phyloP scores from a whole-genome alignment of 768 basidiomycete genomes.

The Pleurotus cornucopiae region DNA sequence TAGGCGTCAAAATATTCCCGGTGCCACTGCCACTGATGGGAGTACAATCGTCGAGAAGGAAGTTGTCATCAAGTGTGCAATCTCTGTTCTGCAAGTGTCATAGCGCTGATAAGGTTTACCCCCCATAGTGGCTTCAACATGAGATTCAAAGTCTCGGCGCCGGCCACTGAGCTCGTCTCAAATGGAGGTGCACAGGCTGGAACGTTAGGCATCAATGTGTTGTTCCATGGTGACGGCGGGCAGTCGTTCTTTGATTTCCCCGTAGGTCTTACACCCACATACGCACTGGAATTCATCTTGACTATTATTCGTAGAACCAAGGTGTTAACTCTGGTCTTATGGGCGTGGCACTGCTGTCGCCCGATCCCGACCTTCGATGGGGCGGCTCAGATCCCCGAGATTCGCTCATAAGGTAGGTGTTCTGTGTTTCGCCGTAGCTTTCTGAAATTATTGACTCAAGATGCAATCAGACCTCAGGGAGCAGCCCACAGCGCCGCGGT shows the following conservation, averaged over 20 bases:
- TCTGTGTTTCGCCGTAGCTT: not conserved
- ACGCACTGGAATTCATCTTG: not conserved
- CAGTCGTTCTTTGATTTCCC: conserved; percentile 21
- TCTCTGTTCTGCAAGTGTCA: not conserved
- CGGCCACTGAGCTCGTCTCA: conserved; percentile 18
- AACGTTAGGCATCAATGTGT: conserved; percentile 20
- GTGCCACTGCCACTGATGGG: conserved; percentile 18
- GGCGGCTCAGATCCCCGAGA: conserved; percentile 16
- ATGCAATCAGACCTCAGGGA: conserved; percentile 19
- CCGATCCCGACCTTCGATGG: conserved; percentile 17
- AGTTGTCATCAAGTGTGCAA: conserved; percentile 21
- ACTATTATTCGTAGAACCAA: conserved; percentile 12
- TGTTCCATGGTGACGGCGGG: conserved; percentile 20
- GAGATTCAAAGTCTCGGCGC: conserved; percentile 24
- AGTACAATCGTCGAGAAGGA: conserved; percentile 22
- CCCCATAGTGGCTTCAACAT: conserved; percentile 18
- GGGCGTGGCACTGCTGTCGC: conserved; percentile 20
- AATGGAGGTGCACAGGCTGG: conserved; percentile 11
- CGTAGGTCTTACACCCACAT: conserved; percentile 5
- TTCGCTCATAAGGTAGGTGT: conserved; percentile 12
- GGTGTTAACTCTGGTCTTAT: conserved; percentile 16
- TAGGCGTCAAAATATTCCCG: conserved; percentile 9
- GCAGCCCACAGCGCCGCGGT: conserved; percentile 22
- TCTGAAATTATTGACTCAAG: not conserved
- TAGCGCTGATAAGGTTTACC: not conserved